phyloP scores from a whole-genome alignment of 1,139 yeast species.

The Taphrina flavorubra region DNA sequence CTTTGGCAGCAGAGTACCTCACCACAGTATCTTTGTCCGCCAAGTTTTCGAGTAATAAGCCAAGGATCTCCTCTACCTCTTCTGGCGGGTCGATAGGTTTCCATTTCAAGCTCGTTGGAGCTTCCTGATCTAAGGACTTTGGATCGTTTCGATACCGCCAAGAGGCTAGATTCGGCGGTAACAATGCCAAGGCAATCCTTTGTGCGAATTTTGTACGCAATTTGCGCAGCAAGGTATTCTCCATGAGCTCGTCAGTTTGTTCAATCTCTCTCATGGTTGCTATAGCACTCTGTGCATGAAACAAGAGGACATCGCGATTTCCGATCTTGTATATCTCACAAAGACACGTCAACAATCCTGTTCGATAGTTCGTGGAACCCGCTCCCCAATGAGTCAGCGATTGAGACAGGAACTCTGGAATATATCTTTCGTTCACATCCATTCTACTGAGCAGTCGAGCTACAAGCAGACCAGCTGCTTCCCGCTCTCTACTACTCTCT shows the following conservation, averaged over 20 bases:
- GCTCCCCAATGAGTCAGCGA: slow-evolving; percentile 9
- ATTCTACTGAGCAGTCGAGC: slow-evolving; percentile 56
- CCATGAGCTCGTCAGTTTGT: slow-evolving; percentile 12
- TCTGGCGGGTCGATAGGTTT: slow-evolving; percentile 44
- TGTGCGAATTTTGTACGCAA: slow-evolving; percentile 46
- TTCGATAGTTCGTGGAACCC: slow-evolving; percentile 17
- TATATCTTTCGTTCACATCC: slow-evolving; percentile 48
- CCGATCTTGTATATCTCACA: slow-evolving; percentile 31
- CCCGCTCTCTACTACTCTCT: slow-evolving; percentile 59
- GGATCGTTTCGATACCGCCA: slow-evolving; percentile 36
- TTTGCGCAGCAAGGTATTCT: slow-evolving; percentile 44
- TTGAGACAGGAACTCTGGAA: slow-evolving; percentile 20
- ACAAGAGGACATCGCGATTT: slow-evolving; percentile 29
- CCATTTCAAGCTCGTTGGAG: not conserved
- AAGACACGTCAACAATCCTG: slow-evolving; percentile 30
- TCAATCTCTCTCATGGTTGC: slow-evolving; percentile 10
- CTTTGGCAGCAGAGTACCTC: slow-evolving; percentile 58
- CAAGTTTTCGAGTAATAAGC: slow-evolving; percentile 50
- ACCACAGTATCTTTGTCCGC: slow-evolving; percentile 55
- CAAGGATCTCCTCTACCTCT: slow-evolving; percentile 56
- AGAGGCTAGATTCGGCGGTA: slow-evolving; percentile 41
- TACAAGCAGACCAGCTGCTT: slow-evolving; percentile 56
- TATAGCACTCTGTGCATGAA: slow-evolving; percentile 1
- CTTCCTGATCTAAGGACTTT: not conserved
- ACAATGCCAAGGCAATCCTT: slow-evolving; percentile 45